Base-by-base conservation (phyloP, 768 basidiomycete genomes). In the Lenzites betulinus region DNA sequence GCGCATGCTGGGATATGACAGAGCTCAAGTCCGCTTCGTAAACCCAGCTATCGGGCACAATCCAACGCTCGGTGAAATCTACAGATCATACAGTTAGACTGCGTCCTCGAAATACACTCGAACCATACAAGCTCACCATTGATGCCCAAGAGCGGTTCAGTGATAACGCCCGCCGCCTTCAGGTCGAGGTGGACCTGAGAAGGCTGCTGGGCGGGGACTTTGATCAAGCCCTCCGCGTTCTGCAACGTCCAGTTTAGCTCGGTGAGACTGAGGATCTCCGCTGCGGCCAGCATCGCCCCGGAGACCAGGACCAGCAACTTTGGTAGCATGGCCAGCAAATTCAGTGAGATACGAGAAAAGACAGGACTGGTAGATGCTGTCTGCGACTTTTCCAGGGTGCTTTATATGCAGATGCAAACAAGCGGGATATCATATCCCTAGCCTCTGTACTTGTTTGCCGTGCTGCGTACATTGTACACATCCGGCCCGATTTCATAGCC, bases 41-140 rank as follows among this genome's bases (percentile, higher is more conserved):
- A 0, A 80, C 83, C 83, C 85, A 86, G 58, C 81, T 81, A 56
- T 85, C 83, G 44, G 79, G 71, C 26, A 77, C 76, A 47, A 85
- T 73, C 83, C 82, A 85, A 60, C 84, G 74, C 64, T 84, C 75
- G 1, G 79, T 80, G 58, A 79, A 82, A 54, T 85, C 82, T 84
- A 48, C 7, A 9, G 9, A 25, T 9, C 2, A 23, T 12, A 25
- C 28, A 11, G 28, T 13, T 15, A 50, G 26, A 18, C 4, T 9
- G 13, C 7, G 12, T 38, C 38, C 13, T 15, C 20, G 35, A 26
- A 4, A 23, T 12, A 16, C 36, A 8, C 13, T 20, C 1, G 23
- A 16, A 18, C 41, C 35, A 51, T 65, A 42, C 18, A 9, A 51
- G 12, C 51, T 2, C 46, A 81, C 82, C 84, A 59, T 84, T 84